Conservation (phyloP, 116 monocot genomes). For the Phalaenopsis hybrid region DNA sequence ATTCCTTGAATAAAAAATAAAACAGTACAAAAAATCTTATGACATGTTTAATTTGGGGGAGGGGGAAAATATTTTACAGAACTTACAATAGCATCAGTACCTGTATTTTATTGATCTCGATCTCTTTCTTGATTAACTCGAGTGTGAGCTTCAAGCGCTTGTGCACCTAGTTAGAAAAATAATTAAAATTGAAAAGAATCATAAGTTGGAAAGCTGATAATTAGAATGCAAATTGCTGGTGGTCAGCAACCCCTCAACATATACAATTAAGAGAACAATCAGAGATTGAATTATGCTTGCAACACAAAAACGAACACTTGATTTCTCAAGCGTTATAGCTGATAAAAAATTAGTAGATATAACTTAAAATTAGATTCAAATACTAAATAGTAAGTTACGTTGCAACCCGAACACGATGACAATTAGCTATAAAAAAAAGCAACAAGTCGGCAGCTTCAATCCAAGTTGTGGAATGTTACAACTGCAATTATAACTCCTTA, state of each 20-base stretch:
- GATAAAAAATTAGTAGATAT: not conserved
- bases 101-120: too few relatives aligned
- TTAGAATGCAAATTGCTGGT: not conserved
- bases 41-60: too few relatives aligned
- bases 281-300: not conserved
- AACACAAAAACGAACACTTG: not conserved
- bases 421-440: not conserved
- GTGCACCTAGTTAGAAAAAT: too few relatives aligned
- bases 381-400: not conserved
- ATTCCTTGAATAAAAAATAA: too few relatives aligned
- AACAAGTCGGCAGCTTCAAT: not conserved
- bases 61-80: too few relatives aligned
- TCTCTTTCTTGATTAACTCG: too few relatives aligned
- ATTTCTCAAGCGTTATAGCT: not conserved
- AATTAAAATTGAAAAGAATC: not conserved
- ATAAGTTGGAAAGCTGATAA: not conserved
- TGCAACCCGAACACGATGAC: not conserved
- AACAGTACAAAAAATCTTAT: too few relatives aligned
- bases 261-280: not conserved
- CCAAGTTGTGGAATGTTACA: not conserved
- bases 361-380: constrained; percentile 1
- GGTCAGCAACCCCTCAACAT: not conserved
- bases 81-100: too few relatives aligned
- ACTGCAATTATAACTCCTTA: not conserved
- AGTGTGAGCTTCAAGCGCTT: too few relatives aligned